A percentile compares a stretch with the other conserved stretches of the same genome.
phyloP scores from a whole-genome alignment of 306 rosid species.

The Parietaria judaica region DNA sequence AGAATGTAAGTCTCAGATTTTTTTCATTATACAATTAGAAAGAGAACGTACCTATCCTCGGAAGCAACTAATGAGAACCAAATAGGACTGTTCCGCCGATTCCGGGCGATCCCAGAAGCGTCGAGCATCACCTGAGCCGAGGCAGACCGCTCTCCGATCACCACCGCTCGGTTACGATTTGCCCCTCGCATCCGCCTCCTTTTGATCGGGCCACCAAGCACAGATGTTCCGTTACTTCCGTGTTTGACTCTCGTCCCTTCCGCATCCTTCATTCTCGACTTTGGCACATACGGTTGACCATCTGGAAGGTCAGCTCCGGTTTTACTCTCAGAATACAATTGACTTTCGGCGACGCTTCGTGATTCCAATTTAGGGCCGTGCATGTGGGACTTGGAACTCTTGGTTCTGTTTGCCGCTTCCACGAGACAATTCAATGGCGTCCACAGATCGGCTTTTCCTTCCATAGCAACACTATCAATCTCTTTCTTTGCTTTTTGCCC shows the following conservation, averaged over 20 bases:
- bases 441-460: slow-evolving; percentile 93
- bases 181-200: slow-evolving; percentile 54
- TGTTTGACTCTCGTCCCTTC: slow-evolving; percentile 46
- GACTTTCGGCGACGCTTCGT: slow-evolving; percentile 34
- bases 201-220: slow-evolving; percentile 51
- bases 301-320: slow-evolving; percentile 36
- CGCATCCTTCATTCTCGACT: slow-evolving; percentile 58
- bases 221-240: slow-evolving; percentile 38
- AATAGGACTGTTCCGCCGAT: slow-evolving; percentile 56
- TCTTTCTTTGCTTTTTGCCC: slow-evolving; percentile 36
- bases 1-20: no score
- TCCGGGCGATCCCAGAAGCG: slow-evolving; percentile 37
- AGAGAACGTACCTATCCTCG: slow-evolving; percentile 58
- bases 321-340: slow-evolving; percentile 32
- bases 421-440: slow-evolving; percentile 96
- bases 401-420: slow-evolving; percentile 95
- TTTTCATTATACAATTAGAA: background rate
- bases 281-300: slow-evolving; percentile 31
- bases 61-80: slow-evolving; percentile 96
- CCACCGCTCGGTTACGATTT: slow-evolving; percentile 47
- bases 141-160: slow-evolving; percentile 43
- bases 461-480: slow-evolving; percentile 30
- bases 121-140: slow-evolving; percentile 52
- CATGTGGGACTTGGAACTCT: slow-evolving; percentile 61
- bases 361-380: slow-evolving; percentile 56